Conservation (phyloP, 805 yeast genomes). For the Starmera dryadoides region DNA sequence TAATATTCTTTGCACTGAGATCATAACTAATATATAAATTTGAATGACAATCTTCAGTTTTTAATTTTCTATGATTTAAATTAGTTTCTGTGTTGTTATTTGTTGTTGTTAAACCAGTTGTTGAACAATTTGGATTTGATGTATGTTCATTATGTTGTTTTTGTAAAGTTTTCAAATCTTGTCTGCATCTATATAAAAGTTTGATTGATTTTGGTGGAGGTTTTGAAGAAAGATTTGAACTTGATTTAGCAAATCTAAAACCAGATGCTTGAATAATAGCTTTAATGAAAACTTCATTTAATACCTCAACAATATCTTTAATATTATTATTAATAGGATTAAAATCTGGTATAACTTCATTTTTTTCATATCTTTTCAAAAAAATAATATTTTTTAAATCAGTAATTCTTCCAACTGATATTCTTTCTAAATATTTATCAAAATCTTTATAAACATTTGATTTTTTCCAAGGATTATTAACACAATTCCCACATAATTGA, state of each 20-base stretch:
- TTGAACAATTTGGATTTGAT: neutral
- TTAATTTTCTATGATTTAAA: constrained; percentile 9
- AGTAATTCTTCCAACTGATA: constrained; percentile 8
- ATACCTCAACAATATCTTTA: constrained; percentile 7
- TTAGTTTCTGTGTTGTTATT: constrained; percentile 4
- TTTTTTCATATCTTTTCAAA: constrained; percentile 9
- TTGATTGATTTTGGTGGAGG: constrained; percentile 19
- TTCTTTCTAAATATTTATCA: constrained; percentile 10
- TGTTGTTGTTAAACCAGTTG: constrained; percentile 1
- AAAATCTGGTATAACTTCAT: constrained; percentile 12
- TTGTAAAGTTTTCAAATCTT: constrained; percentile 18
- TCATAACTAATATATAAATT: constrained; percentile 18
- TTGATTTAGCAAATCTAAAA: constrained; percentile 16
- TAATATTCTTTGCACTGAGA: constrained; percentile 11
- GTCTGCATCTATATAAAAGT: constrained; percentile 17
- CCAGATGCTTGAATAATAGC: constrained; percentile 15
- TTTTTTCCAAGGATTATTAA: constrained; percentile 16
- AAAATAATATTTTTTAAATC: constrained; percentile 16
- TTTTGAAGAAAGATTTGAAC: constrained; percentile 13
- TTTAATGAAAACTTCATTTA: constrained; percentile 10
- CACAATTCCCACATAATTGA: constrained; percentile 19
- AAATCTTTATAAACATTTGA: constrained; percentile 17
- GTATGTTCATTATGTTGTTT: no score
- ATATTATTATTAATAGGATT: constrained; percentile 11
- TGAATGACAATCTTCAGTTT: constrained; percentile 19